Evolutionary conservation across 2,329 filamentous ascomycete species (phyloP), one percentile per base, ranked within the genome.

Genomic region (Cercospora janseana): DNA sequence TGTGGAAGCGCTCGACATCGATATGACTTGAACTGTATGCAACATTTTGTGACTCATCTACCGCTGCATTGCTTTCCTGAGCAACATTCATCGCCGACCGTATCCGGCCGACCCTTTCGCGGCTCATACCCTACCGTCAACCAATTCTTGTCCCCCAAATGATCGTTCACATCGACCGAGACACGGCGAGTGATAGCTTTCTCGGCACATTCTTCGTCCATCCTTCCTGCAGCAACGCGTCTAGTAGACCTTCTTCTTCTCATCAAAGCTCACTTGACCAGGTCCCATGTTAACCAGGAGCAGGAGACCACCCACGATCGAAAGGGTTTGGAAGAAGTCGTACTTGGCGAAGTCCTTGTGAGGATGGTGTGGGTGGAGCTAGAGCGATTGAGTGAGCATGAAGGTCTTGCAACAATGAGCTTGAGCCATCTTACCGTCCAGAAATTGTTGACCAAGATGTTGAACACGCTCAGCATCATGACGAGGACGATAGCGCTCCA

Each of bases 281-380:
- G 93, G 93, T 55, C 93, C 93, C 82, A 93, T 96, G 82, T 98
- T 98, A 75, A 97, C 91, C 60, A 98, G 82, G 60, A 98, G 85
- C 51, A 98, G 80, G 51, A 98, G 87, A 71, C 93, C 93, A 59
- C 93, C 93, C 60, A 97, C 92, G 69, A 98, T 98, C 45, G 93
- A 98, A 48, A 98, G 80, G 64, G 97, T 96, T 79, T 98, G 93
- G 85, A 98, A 98, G 80, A 98, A 98, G 72, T 98, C 93, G 81
- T 98, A 98, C 77, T 98, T 98, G 79, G 93, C 93, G 69, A 98
- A 98, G 74, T 98, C 93, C 82, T 97, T 97, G 80, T 97, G 92
- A 41, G 93, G 93, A 78, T 98, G 93, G 76, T 95, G 88, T 62
- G 92, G 87, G 77, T 97, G 92, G 61, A 98, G 88, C 87, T 95